Evolutionary conservation across 345 rosid species (phyloP).

Genomic region (Eutrema heterophyllum): DNA sequence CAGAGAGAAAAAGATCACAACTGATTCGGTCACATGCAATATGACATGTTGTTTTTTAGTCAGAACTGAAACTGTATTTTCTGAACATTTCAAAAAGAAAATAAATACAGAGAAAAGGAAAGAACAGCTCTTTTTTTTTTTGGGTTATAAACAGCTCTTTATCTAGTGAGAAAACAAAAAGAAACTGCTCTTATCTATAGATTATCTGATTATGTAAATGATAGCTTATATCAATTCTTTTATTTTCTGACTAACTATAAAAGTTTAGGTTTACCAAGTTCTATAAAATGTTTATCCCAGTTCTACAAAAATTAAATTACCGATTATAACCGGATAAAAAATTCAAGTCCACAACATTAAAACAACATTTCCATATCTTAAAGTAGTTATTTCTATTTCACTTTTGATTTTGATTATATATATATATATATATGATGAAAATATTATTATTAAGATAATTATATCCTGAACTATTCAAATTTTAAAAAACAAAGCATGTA

Average conservation of each 20-base stretch:
- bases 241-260: neutral
- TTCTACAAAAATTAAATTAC: neutral
- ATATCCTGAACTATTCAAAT: neutral
- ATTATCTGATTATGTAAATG: neutral
- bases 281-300: neutral
- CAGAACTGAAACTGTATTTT: conserved; percentile 23
- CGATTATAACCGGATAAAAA: neutral
- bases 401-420: neutral
- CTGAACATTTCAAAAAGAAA: conserved; percentile 7
- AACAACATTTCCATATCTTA: neutral
- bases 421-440: too few relatives aligned
- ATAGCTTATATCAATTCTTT: neutral
- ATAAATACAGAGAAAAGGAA: conserved; percentile 3
- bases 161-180: neutral
- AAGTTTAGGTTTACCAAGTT: neutral
- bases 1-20: conserved; percentile 14
- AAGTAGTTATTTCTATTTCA: neutral
- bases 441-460: neutral
- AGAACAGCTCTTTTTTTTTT: neutral
- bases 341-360: neutral
- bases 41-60: conserved; percentile 27
- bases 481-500: neutral
- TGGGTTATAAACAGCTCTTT: conserved; percentile 23
- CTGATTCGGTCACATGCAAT: conserved; percentile 32
- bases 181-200: conserved; percentile 9